Evolutionary conservation across 495 filamentous ascomycete species (phyloP), one percentile per base, ranked within the genome.

Genomic region (Oleoguttula mirabilis): DNA sequence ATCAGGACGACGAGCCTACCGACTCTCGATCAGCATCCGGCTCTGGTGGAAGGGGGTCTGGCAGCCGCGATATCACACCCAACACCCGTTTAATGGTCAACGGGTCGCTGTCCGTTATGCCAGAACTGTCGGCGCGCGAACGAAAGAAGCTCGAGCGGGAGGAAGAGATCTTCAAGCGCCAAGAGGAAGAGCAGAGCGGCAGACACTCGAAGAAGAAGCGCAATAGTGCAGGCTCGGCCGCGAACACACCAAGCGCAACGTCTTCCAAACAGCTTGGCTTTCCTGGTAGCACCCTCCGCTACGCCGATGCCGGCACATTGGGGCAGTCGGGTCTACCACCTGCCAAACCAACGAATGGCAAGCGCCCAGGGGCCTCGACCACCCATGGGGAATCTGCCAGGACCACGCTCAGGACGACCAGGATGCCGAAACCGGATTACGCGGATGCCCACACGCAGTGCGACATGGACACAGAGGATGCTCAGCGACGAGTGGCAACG

Each of bases 121-220:
- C 39, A 10, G 84, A 84, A 55, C 69, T 85, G 4, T 90, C 87
- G 4, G 85, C 81, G 44, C 75, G 88, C 12, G 88, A 95, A 51
- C 83, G 83, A 59, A 75, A 84, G 30, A 95, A 95, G 56, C 75
- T 94, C 20, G 79, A 81, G 15, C 80, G 82, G 59, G 70, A 84
- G 12, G 86, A 95, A 56, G 82, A 84, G 55, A 74, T 73, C 0
- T 82, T 83, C 47, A 66, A 73, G 43, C 69, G 75, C 41, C 69
- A 80, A 61, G 77, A 81, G 38, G 69, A 79, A 32, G 66, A 70
- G 48, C 61, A 64, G 45, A 60, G 56, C 31, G 71, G 68, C 7
- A 44, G 14, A 22, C 55, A 59, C 8, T 33, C 20, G 4, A 70
- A 72, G 43, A 76, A 77, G 61, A 71, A 72, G 59, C 80, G 80